Conservation (phyloP, 225 moss, liverwort and hornwort species). For the Sphagnum contortum region DNA sequence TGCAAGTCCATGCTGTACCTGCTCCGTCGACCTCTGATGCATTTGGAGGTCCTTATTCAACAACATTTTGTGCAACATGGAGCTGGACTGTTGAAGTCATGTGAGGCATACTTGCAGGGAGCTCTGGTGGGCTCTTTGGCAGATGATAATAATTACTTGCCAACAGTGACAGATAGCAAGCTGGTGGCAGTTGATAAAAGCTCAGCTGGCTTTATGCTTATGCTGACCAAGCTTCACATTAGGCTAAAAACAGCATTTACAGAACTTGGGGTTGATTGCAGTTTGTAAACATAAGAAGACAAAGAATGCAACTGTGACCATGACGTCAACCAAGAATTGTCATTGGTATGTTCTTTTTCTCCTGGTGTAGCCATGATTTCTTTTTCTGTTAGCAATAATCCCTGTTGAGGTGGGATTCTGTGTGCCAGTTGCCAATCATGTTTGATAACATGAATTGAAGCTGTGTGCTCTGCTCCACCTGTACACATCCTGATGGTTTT, state of each 20-base stretch:
- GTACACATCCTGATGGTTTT: no score
- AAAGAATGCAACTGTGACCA: no score
- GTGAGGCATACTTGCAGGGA: slow-evolving; percentile 77
- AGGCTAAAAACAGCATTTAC: slow-evolving; percentile 69
- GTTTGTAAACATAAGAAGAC: slow-evolving; percentile 12
- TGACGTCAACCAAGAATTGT: no score
- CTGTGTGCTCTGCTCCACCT: no score
- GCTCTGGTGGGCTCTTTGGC: slow-evolving; percentile 72
- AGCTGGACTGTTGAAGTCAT: slow-evolving; percentile 50
- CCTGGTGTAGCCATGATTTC: no score
- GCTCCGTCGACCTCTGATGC: slow-evolving; percentile 81
- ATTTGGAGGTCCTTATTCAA: slow-evolving; percentile 71
- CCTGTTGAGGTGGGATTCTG: no score
- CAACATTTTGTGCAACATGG: slow-evolving; percentile 70
- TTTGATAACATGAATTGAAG: no score
- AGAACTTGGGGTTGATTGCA: slow-evolving; percentile 47
- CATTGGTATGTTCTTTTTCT: no score
- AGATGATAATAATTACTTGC: slow-evolving; percentile 48
- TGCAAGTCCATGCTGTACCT: slow-evolving; percentile 98
- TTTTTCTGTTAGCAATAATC: no score
- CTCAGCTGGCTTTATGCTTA: slow-evolving; percentile 94
- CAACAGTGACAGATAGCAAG: slow-evolving; percentile 34
- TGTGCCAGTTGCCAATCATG: no score
- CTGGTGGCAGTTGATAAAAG: slow-evolving; percentile 66
- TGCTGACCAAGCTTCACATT: slow-evolving; percentile 78